Evolutionary conservation across 1,139 yeast species (phyloP).

Genomic region (Sugiyamaella japonica): DNA sequence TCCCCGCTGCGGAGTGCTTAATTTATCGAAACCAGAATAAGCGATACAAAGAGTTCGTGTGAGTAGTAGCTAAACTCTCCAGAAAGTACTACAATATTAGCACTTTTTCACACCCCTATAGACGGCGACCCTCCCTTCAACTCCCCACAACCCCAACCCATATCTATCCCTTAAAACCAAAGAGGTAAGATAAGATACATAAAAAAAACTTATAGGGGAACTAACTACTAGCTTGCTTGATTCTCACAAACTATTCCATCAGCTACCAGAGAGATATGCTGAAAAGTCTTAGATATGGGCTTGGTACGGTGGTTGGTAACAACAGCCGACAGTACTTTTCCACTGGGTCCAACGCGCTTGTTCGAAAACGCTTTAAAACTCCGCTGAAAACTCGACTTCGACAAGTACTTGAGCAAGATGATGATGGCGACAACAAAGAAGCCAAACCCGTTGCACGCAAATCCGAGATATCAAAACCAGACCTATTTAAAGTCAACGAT

Average conservation of each 20-base stretch:
- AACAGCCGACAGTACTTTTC: slow-evolving; percentile 3
- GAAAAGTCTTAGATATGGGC: neutral
- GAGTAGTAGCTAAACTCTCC: too few relatives aligned
- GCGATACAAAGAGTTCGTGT: too few relatives aligned
- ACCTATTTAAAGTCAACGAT: slow-evolving; percentile 15
- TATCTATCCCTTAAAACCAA: slow-evolving; percentile 1
- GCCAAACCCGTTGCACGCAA: neutral
- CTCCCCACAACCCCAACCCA: slow-evolving; percentile 12
- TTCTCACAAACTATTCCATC: neutral
- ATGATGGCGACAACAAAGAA: slow-evolving; percentile 13
- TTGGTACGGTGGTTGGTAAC: neutral
- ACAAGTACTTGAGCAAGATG: slow-evolving; percentile 5
- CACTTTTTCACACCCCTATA: too few relatives aligned
- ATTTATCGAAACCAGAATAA: too few relatives aligned
- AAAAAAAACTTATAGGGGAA: neutral
- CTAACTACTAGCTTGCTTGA: neutral
- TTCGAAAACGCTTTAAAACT: neutral
- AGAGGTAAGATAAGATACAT: neutral
- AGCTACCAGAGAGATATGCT: neutral
- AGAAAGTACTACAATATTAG: too few relatives aligned
- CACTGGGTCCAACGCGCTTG: neutral
- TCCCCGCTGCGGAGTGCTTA: too few relatives aligned
- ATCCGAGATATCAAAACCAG: slow-evolving; percentile 15
- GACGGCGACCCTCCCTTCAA: too few relatives aligned
- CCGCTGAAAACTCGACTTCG: slow-evolving; percentile 11